Conservation (phyloP, 768 basidiomycete genomes). For the Tricholoma furcatifolium region DNA sequence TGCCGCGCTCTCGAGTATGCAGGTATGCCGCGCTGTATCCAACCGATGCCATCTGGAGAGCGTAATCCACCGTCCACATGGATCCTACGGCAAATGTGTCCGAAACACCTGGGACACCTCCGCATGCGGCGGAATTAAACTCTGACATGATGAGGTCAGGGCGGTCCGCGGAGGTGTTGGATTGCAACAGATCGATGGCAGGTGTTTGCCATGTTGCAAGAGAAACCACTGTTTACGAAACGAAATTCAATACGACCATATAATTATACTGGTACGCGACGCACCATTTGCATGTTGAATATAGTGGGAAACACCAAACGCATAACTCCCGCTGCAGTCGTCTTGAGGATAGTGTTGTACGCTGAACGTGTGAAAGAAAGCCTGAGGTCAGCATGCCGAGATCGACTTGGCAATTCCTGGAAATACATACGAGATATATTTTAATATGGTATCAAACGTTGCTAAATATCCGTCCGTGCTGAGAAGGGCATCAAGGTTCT, state of each 20-base stretch:
- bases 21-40: constrained; percentile 49
- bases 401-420: background rate
- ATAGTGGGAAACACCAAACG: constrained; percentile 42
- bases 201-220: constrained; percentile 46
- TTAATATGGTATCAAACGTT: constrained; percentile 35
- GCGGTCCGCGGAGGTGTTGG: constrained; percentile 26
- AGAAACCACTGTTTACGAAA: constrained; percentile 28
- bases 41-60: constrained; percentile 47
- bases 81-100: constrained; percentile 50
- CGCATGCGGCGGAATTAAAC: constrained; percentile 54
- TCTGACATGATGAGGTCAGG: constrained; percentile 50
- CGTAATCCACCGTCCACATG: constrained; percentile 53
- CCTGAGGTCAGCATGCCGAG: background rate
- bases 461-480: constrained; percentile 36
- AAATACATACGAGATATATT: constrained; percentile 45
- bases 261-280: constrained; percentile 7
- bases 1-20: constrained; percentile 54
- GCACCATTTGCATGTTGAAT: constrained; percentile 45
- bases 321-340: constrained; percentile 36
- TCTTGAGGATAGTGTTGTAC: constrained; percentile 56
- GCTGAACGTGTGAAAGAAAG: constrained; percentile 20
- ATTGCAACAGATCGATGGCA: constrained; percentile 35
- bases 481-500: constrained; percentile 44
- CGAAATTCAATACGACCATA: constrained; percentile 1
- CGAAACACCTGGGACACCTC: constrained; percentile 48